Evolutionary conservation across 768 basidiomycete genomes (phyloP).

Genomic region (Tulasnella calospora): DNA sequence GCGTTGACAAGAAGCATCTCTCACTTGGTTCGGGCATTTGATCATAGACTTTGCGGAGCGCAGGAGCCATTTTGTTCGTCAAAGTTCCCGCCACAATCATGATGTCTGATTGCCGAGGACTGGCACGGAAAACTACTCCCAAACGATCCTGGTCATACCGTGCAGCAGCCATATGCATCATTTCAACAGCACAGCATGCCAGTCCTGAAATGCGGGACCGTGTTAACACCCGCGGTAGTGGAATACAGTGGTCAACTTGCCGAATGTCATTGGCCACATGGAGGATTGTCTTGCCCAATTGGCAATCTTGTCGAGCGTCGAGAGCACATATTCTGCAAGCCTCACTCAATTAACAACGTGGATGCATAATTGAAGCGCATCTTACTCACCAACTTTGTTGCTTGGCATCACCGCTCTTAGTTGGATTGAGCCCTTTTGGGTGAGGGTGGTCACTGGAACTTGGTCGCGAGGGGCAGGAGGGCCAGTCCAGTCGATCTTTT

Average conservation of each 20-base stretch:
- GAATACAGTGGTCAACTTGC: constrained; percentile 34
- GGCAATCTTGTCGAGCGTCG: constrained; percentile 90
- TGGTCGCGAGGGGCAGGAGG: constrained; percentile 10
- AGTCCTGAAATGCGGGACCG: constrained; percentile 54
- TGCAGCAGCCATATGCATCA: constrained; percentile 99
- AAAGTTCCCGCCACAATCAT: constrained; percentile 99
- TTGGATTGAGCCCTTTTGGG: constrained; percentile 76
- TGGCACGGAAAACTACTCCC: constrained; percentile 98
- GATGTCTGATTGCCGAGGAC: constrained; percentile 92
- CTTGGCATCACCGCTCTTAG: constrained; percentile 78
- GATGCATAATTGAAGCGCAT: not conserved
- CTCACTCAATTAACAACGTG: not conserved
- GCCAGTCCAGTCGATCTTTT: constrained; percentile 21
- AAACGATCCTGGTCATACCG: constrained; percentile 98
- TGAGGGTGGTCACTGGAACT: constrained; percentile 40
- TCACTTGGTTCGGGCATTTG: constrained; percentile 97
- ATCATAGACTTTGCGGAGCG: constrained; percentile 91
- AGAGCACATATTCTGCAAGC: constrained; percentile 82
- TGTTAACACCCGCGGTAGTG: not conserved
- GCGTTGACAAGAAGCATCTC: constrained; percentile 33
- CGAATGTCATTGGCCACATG: constrained; percentile 99
- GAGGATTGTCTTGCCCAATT: constrained; percentile 98
- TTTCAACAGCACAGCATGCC: constrained; percentile 98
- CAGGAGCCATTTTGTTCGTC: constrained; percentile 99
- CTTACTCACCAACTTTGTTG: constrained; percentile 72